phyloP scores from a whole-genome alignment of 768 basidiomycete species.

The Omphalotus guepiniiformis region DNA sequence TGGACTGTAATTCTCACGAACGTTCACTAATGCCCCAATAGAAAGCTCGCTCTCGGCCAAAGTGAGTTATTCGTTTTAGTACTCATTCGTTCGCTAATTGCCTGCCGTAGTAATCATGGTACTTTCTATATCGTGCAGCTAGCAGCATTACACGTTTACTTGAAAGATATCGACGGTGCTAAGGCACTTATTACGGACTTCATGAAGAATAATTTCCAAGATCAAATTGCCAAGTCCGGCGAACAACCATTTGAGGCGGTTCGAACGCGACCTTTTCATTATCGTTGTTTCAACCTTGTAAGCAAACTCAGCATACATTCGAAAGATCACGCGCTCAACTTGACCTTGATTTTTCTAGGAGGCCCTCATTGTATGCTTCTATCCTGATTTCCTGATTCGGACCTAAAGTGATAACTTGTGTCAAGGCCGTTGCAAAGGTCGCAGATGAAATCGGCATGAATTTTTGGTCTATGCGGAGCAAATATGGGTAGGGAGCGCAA shows the following conservation, averaged over 20 bases:
- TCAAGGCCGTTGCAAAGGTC: slow-evolving; percentile 50
- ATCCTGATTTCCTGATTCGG: neutral
- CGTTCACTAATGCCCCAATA: no score
- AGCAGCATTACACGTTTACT: slow-evolving; percentile 17
- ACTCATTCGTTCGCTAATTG: neutral
- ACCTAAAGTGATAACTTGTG: no score
- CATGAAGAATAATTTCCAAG: slow-evolving; percentile 36
- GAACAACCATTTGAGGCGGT: slow-evolving; percentile 57
- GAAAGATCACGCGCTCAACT: neutral
- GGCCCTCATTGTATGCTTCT: slow-evolving; percentile 45
- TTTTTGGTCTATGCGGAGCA: slow-evolving; percentile 42
- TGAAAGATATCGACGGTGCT: slow-evolving; percentile 39
- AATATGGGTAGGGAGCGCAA: slow-evolving; percentile 29
- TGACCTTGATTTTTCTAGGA: slow-evolving; percentile 23
- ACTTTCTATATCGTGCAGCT: slow-evolving; percentile 46
- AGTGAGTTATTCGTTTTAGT: slow-evolving; percentile 32
- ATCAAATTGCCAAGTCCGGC: slow-evolving; percentile 47
- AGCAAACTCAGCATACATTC: neutral
- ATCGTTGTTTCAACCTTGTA: slow-evolving; percentile 50
- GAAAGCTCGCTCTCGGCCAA: slow-evolving; percentile 35
- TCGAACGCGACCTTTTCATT: slow-evolving; percentile 52
- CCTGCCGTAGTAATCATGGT: slow-evolving; percentile 43
- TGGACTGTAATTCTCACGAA: neutral
- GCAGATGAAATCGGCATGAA: slow-evolving; percentile 47
- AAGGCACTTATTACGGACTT: slow-evolving; percentile 32